Percentiles rank a stretch among this genome's conserved stretches.
These are phyloP conservation scores for barrel medic (Medicago truncatula) DNA, from an alignment of 306 rosid species.

Conservation along the genomic window MtrunA17r5.0-ANR NC_053044.1:49391001-49391500, in stretches of 20 bases:
- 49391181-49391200: slow-evolving; percentile 91
- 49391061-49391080: slow-evolving; percentile 31
- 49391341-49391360: slow-evolving; percentile 97
- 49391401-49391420: slow-evolving; percentile 99
- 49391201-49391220: slow-evolving; percentile 80
- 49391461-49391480: slow-evolving; percentile 91
- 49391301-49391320: slow-evolving; percentile 87
- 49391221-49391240: slow-evolving; percentile 85
- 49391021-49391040: slow-evolving; percentile 71
- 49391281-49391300: slow-evolving; percentile 60
- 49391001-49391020: slow-evolving; percentile 92
- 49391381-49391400: slow-evolving; percentile 90
- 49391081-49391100: slow-evolving; percentile 22
- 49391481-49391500: slow-evolving; percentile 95
- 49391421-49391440: slow-evolving; percentile 97
- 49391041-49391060: slow-evolving; percentile 31
- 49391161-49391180: slow-evolving; percentile 94
- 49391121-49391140: slow-evolving; percentile 46
- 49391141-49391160: slow-evolving; percentile 95
- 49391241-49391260: slow-evolving; percentile 78
- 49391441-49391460: slow-evolving; percentile 95
- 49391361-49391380: slow-evolving; percentile 99
- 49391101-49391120: slow-evolving; percentile 31
- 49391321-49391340: slow-evolving; percentile 86
- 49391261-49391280: slow-evolving; percentile 65